Conservation (phyloP, 2,329 filamentous ascomycete genomes). For the Ceratocystiopsis minuta region DNA sequence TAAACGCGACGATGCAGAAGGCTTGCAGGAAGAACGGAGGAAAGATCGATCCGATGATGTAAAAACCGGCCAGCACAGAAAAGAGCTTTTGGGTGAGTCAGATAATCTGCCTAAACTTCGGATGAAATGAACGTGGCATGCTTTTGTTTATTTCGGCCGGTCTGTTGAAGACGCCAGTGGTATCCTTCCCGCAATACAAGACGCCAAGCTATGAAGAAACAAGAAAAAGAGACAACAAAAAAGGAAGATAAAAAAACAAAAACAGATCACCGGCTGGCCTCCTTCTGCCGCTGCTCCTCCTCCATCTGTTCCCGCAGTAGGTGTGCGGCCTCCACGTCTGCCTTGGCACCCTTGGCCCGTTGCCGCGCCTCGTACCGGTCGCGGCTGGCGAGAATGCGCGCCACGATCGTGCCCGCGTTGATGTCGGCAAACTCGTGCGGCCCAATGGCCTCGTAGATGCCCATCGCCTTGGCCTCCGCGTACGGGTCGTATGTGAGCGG, state of each 20-base stretch:
- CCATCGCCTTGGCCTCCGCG: slow-evolving; percentile 58
- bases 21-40: not conserved
- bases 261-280: slow-evolving; percentile 14
- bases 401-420: slow-evolving; percentile 83
- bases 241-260: not conserved
- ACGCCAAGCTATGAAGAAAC: no score
- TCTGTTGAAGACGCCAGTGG: slow-evolving; percentile 3
- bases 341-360: slow-evolving; percentile 76
- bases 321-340: slow-evolving; percentile 51
- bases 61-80: no score
- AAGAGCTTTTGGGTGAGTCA: no score
- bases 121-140: no score
- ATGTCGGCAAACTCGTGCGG: slow-evolving; percentile 68
- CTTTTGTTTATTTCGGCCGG: not conserved
- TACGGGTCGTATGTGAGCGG: slow-evolving; percentile 67
- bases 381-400: slow-evolving; percentile 71
- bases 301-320: slow-evolving; percentile 44
- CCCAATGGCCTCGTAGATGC: slow-evolving; percentile 66
- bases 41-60: no score
- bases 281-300: slow-evolving; percentile 33
- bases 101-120: no score
- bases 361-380: slow-evolving; percentile 85
- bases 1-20: no score
- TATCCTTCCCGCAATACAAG: not conserved
- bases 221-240: not conserved